Percentiles rank a stretch among this genome's conserved stretches.
phyloP scores from a whole-genome alignment of 148 eudicot genomes.

The Chenopodium suecicum region DNA sequence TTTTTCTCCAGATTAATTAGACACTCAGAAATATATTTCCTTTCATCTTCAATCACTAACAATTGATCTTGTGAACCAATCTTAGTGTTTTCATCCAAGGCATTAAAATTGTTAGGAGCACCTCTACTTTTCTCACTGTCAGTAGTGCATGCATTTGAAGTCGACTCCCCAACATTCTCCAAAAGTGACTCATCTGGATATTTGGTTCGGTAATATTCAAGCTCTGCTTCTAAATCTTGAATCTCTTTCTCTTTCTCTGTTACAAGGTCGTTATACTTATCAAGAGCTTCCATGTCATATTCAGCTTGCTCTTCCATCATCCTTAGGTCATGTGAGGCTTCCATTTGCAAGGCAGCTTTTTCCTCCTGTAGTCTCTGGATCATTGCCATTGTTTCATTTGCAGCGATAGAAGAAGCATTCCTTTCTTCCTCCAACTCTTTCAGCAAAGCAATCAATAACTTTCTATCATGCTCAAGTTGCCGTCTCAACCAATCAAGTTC shows the following conservation, averaged over 20 bases:
- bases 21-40: conserved; percentile 35
- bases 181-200: conserved; percentile 33
- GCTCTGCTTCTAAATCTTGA: conserved; percentile 74
- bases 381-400: conserved; percentile 98
- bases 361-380: conserved; percentile 93
- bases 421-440: conserved; percentile 97
- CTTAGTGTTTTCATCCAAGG: background rate
- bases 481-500: conserved; percentile 66
- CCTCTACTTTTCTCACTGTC: conserved; percentile 10
- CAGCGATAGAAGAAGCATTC: conserved; percentile 82
- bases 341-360: conserved; percentile 90
- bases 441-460: conserved; percentile 54
- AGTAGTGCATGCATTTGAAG: conserved; percentile 19
- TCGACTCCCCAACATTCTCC: conserved; percentile 32
- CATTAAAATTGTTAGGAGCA: background rate
- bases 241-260: conserved; percentile 74
- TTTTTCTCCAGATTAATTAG: conserved; percentile 51
- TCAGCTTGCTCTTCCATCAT: conserved; percentile 99
- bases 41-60: conserved; percentile 49
- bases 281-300: conserved; percentile 80
- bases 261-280: conserved; percentile 64
- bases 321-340: conserved; percentile 85
- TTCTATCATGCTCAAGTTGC: conserved; percentile 83
- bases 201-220: conserved; percentile 49
- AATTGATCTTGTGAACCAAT: conserved; percentile 23